Conservation (phyloP, 148 eudicot genomes). For the Amaranthus cruentus region DNA sequence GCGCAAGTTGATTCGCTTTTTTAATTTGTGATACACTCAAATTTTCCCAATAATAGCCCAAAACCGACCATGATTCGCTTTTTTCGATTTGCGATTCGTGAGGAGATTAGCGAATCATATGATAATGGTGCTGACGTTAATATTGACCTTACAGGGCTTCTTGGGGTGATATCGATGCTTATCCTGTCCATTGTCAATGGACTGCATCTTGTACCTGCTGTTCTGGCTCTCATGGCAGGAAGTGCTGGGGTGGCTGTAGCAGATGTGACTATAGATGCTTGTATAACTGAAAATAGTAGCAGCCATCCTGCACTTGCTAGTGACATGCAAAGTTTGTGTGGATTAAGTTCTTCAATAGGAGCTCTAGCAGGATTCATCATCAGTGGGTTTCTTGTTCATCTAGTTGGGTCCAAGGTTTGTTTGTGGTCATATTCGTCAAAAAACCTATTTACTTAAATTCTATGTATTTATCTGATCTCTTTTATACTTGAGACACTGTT, state of each 20-base stretch:
- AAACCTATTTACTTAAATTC: background rate
- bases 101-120: background rate
- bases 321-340: constrained; percentile 35
- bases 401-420: constrained; percentile 31
- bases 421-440: background rate
- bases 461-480: background rate
- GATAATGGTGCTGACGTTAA: background rate
- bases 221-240: constrained; percentile 26
- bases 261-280: constrained; percentile 33
- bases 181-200: constrained; percentile 17
- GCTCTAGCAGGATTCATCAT: constrained; percentile 26
- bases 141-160: constrained; percentile 22
- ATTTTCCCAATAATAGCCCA: too few relatives aligned
- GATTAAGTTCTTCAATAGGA: constrained; percentile 33
- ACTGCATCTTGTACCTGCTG: constrained; percentile 25
- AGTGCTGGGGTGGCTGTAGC: constrained; percentile 33
- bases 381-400: constrained; percentile 30
- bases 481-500: background rate
- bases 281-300: constrained; percentile 27
- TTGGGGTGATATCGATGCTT: constrained; percentile 29
- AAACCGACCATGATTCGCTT: too few relatives aligned
- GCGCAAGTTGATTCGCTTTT: too few relatives aligned
- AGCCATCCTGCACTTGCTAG: constrained; percentile 27
- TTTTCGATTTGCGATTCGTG: too few relatives aligned
- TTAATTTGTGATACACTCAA: too few relatives aligned